Evolutionary conservation across 805 yeast genomes (phyloP), one percentile per base, ranked within the genome.

Genomic region (Wickerhamiella spandovensis): DNA sequence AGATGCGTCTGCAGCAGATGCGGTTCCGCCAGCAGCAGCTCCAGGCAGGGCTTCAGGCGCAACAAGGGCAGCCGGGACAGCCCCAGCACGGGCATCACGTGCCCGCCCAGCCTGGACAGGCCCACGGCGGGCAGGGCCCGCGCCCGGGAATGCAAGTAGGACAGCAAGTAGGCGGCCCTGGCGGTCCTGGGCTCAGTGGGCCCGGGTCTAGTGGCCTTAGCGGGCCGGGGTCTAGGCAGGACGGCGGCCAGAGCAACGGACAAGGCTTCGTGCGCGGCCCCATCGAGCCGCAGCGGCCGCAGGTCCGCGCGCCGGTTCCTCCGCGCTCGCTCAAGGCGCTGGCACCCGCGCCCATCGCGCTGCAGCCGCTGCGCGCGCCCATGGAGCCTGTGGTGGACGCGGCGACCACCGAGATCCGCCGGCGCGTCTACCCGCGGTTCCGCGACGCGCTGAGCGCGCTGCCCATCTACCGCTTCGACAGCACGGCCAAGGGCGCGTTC

Each of bases 251-350:
- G n/a, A n/a, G n/a, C n/a, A n/a, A n/a, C n/a, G n/a, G n/a, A n/a
- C n/a, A n/a, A 25, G 30, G 30, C 10, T 25, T 7, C 10, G 30
- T 25, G 30, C 30, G 30, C 30, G 37, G 37, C 37, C 37, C n/a
- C n/a, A 32, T 35, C 10, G 39, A 35, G 39, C 39, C 20, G 13
- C 39, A 15, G 20, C 39, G 20, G 39, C 39, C 39, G 20, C 39
- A 15, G 39, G 12, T 28, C 15, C 32, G 32, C 15, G 17, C 39
- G 39, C 10, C 39, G 7, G 20, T 35, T 8, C 39, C 39, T 2
- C 20, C 39, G 20, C 39, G 39, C 6, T 35, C 39, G 39, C 39
- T 85, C 20, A 17, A 15, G 39, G 10, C 39, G 18, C 5, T 35
- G 39, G 5, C 20, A 5, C 39, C 39, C 20, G 13, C 20, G 18